Base-by-base conservation (phyloP, 306 rosid genomes). In the Clitoria ternatea region DNA sequence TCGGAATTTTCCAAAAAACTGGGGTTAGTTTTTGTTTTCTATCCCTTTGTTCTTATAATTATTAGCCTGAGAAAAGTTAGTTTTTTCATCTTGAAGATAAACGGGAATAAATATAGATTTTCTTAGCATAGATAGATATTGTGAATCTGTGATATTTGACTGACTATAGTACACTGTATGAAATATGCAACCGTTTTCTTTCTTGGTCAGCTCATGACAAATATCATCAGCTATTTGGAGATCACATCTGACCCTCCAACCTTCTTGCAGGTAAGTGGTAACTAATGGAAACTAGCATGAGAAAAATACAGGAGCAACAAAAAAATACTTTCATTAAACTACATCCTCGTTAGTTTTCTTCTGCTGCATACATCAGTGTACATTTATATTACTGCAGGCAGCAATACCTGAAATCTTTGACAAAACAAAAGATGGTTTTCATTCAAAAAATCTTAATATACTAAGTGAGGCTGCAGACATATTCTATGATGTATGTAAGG, bases 191-290 rank as follows among this genome's bases (percentile, higher is more conserved):
- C 19, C 33, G 23, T 56, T 20, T 77, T 37, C 33, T 57, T 30
- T 70, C 55, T 71, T 70, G 60, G 35, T 57, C 83, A 88, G 93
- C 39, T 85, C 2, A 36, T 71, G 69, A 73, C 30, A 37, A 76
- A 71, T 74, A 72, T 86, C 54, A 77, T 74, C 59, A 82, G 17
- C 75, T 79, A 70, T 78, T 59, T 84, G 35, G 77, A 84, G 69
- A 77, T 89, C 61, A 69, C 88, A 22, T 0, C 69, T 59, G 87
- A 83, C 42, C 82, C 87, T 37, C 85, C 87, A 77, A 79, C 92
- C 68, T 42, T 85, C 64, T 12, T 87, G 44, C 96, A 89, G 91
- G 92, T 89, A 81, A 49, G 15, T 13, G 91, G 92, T 89, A 81
- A 49, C 19, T 13, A 59, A 37, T 54, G 77, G 17, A 65, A 44